Conservation (phyloP, 177 flowering plant genomes). For the Vitis hybrid region DNA sequence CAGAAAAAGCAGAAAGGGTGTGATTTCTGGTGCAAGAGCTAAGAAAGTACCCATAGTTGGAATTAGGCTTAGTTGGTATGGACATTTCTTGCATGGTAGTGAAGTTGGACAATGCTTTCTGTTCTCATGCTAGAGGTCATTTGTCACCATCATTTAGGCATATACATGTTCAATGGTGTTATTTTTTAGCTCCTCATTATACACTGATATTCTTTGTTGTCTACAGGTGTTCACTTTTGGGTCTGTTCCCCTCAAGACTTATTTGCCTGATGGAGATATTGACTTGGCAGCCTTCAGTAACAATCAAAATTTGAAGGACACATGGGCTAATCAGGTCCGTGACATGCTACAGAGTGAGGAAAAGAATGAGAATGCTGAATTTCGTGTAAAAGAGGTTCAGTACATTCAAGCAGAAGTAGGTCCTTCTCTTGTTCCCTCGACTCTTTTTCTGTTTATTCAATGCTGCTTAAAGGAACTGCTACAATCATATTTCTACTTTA, state of each 20-base stretch:
- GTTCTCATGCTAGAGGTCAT: not conserved
- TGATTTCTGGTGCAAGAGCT: too few relatives aligned
- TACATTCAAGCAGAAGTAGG: slow-evolving; percentile 96
- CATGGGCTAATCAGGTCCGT: slow-evolving; percentile 86
- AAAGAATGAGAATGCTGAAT: slow-evolving; percentile 89
- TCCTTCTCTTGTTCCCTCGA: not conserved
- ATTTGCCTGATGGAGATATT: slow-evolving; percentile 97
- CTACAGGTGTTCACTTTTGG: slow-evolving; percentile 90
- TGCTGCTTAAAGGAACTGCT: not conserved
- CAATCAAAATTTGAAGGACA: slow-evolving; percentile 66
- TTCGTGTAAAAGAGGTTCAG: slow-evolving; percentile 94
- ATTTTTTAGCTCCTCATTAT: not conserved
- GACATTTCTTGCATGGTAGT: not conserved
- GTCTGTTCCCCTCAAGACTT: slow-evolving; percentile 95
- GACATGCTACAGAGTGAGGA: slow-evolving; percentile 87
- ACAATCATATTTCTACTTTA: too few relatives aligned
- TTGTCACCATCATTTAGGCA: not conserved
- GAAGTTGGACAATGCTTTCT: not conserved
- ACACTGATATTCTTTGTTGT: slow-evolving; percentile 1
- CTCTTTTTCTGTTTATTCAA: not conserved
- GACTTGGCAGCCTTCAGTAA: slow-evolving; percentile 82
- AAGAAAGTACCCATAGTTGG: too few relatives aligned
- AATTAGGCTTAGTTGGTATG: not conserved
- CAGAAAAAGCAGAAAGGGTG: too few relatives aligned
- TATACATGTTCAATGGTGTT: not conserved